These are phyloP conservation scores for Gonium pectorale DNA, from an alignment of 139 green algal species.

Conservation along the genomic window DNA sequence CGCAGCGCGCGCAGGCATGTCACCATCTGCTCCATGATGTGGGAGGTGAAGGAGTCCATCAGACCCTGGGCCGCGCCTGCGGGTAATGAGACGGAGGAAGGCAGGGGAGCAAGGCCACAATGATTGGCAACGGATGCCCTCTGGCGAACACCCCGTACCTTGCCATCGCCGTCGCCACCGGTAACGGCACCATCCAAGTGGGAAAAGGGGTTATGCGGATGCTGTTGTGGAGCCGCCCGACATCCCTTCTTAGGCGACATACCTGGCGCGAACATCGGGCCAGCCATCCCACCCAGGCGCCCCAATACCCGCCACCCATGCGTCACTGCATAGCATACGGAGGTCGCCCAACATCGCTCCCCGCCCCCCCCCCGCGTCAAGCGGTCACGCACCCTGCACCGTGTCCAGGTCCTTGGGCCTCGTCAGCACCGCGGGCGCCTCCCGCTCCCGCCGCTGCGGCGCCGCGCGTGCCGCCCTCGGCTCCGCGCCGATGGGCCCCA, in stretches of 20 bases:
- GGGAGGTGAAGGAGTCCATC: constrained; percentile 23
- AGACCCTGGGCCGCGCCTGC: not conserved
- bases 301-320: too few species aligned
- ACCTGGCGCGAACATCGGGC: too few species aligned
- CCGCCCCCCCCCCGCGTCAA: not conserved
- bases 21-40: constrained; percentile 14
- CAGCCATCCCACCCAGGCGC: too few species aligned
- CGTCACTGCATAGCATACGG: too few species aligned
- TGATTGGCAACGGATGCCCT: too few species aligned
- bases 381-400: not conserved
- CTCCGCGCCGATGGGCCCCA: not conserved
- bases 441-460: constrained; percentile 8
- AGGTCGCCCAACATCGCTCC: not conserved
- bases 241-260: too few species aligned
- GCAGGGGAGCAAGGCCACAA: too few species aligned
- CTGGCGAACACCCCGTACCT: too few species aligned
- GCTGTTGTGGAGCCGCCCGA: too few species aligned
- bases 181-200: too few species aligned
- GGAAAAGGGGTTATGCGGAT: too few species aligned
- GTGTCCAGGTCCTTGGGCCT: not conserved
- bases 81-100: not conserved
- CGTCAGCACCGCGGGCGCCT: not conserved
- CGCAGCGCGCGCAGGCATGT: not conserved
- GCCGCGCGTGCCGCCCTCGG: not conserved
- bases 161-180: too few species aligned